phyloP scores from a whole-genome alignment of 1,284 basidiomycete species.

The Paramarasmius palmivorus region DNA sequence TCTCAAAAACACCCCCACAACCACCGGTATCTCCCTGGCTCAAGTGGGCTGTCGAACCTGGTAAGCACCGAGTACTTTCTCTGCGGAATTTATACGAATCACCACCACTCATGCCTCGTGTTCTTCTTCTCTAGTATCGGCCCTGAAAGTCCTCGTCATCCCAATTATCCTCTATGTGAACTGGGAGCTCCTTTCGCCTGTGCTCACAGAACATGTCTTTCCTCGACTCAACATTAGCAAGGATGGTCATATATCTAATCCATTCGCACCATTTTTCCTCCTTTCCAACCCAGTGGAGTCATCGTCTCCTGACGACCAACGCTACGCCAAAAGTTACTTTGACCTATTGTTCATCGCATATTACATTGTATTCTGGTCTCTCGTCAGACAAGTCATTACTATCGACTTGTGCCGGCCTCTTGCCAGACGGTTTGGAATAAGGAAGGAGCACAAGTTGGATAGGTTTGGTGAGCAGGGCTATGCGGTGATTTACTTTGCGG shows the following conservation, averaged over 20 bases:
- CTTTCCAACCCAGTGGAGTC: conserved; percentile 69
- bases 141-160: conserved; percentile 74
- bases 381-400: conserved; percentile 81
- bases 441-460: conserved; percentile 66
- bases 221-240: conserved; percentile 32
- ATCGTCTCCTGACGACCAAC: conserved; percentile 52
- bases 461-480: conserved; percentile 93
- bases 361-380: conserved; percentile 91
- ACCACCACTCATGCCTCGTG: not conserved
- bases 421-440: conserved; percentile 72
- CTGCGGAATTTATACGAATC: not conserved
- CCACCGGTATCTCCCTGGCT: conserved; percentile 30
- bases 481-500: conserved; percentile 77
- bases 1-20: not conserved
- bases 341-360: conserved; percentile 87
- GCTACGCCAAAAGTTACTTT: conserved; percentile 77
- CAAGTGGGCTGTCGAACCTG: conserved; percentile 77
- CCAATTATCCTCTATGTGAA: conserved; percentile 73
- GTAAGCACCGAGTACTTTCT: conserved; percentile 39
- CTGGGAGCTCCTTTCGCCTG: conserved; percentile 57
- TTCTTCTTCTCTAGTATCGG: conserved; percentile 46
- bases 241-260: conserved; percentile 59
- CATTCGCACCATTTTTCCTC: conserved; percentile 76
- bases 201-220: conserved; percentile 11
- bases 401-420: conserved; percentile 72